Conservation (phyloP, 2,329 filamentous ascomycete genomes). For the Colletotrichum sp. region DNA sequence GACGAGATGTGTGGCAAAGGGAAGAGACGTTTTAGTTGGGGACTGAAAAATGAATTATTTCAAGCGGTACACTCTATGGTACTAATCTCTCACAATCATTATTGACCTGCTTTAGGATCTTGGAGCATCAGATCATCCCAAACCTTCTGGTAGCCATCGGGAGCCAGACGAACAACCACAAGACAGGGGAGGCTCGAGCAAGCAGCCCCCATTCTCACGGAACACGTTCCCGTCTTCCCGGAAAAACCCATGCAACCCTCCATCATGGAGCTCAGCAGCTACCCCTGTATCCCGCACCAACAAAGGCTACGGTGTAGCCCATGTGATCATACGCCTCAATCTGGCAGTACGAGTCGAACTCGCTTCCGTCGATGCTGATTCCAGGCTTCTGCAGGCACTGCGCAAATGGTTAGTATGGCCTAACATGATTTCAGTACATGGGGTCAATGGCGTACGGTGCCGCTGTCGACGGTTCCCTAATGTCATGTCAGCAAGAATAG, state of each 20-base stretch:
- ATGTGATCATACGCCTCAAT: not conserved
- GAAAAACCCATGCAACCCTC: not conserved
- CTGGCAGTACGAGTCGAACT: not conserved
- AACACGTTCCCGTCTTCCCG: accelerated
- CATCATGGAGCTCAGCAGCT: not conserved
- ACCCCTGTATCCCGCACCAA: not conserved
- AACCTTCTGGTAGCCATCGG: no score
- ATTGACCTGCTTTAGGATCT: no score
- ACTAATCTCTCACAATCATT: no score
- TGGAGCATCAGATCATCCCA: no score
- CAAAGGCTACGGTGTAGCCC: not conserved
- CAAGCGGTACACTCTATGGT: no score
- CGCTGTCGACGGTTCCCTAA: not conserved
- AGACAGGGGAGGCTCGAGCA: not conserved
- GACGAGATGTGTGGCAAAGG: no score
- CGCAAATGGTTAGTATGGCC: not conserved
- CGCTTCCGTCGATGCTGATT: not conserved
- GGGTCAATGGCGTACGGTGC: not conserved
- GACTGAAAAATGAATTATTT: no score
- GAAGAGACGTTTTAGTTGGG: no score
- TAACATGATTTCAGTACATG: no score
- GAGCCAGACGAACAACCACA: no score
- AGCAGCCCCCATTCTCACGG: not conserved
- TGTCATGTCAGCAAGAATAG: not conserved
- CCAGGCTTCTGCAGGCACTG: not conserved